Percentiles rank a stretch among this genome's conserved stretches.
Evolutionary conservation across 257 asterid species (phyloP).

Genomic region (Phtheirospermum japonicum): DNA sequence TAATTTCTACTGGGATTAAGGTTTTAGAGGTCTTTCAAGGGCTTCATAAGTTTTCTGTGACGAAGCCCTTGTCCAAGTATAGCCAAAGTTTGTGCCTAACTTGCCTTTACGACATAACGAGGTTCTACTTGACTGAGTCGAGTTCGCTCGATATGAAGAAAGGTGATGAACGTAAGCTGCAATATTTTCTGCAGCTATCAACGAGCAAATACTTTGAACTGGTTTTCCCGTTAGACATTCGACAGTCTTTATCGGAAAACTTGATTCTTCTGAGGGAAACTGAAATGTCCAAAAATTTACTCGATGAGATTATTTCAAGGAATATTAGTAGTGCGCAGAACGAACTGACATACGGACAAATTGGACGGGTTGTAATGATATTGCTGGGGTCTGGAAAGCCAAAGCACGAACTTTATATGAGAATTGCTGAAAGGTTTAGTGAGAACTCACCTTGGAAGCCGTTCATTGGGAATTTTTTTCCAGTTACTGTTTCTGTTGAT

Average conservation of each 20-base stretch:
- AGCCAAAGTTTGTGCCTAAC: conserved; percentile 36
- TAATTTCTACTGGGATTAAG: conserved; percentile 37
- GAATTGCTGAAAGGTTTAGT: conserved; percentile 22
- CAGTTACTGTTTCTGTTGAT: background rate
- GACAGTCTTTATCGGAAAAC: conserved; percentile 31
- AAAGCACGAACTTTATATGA: conserved; percentile 17
- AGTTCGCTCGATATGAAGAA: conserved; percentile 21
- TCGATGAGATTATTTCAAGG: conserved; percentile 34
- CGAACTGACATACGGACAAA: conserved; percentile 36
- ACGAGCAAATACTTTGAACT: conserved; percentile 24
- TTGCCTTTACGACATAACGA: conserved; percentile 34
- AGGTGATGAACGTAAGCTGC: conserved; percentile 21
- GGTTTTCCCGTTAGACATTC: conserved; percentile 47
- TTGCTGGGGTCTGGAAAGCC: conserved; percentile 44
- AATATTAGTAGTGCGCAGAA: conserved; percentile 8
- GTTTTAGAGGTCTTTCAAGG: conserved; percentile 42
- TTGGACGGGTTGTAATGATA: conserved; percentile 43
- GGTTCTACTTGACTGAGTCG: conserved; percentile 31
- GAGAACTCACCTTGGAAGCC: conserved; percentile 36
- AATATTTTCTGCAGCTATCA: conserved; percentile 25
- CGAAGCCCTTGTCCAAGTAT: conserved; percentile 21
- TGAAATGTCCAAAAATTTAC: conserved; percentile 34
- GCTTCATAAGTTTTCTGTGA: conserved; percentile 21
- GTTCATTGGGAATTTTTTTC: conserved; percentile 31
- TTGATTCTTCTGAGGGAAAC: conserved; percentile 42